phyloP scores from a whole-genome alignment of 768 basidiomycete genomes.

The Suillus placidus region DNA sequence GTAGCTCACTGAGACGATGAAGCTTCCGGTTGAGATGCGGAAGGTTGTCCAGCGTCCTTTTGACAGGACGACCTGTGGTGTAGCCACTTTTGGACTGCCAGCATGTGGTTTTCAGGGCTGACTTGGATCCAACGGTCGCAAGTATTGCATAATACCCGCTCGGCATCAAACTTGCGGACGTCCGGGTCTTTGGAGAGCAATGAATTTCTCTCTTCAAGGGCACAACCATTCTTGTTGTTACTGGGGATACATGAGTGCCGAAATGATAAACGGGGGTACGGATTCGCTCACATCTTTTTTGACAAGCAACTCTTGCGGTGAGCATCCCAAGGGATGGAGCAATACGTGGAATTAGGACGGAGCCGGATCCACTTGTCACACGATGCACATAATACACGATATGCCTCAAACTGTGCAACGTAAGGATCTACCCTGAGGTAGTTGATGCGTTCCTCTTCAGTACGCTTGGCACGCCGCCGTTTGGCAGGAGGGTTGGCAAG shows the following conservation, averaged over 20 bases:
- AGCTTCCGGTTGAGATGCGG: constrained; percentile 22
- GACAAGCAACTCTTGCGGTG: constrained; percentile 82
- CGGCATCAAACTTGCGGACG: constrained; percentile 75
- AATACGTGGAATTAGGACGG: constrained; percentile 85
- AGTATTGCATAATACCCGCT: constrained; percentile 67
- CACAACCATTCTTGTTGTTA: constrained; percentile 54
- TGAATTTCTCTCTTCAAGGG: constrained; percentile 61
- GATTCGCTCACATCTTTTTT: constrained; percentile 64
- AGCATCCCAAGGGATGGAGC: constrained; percentile 88
- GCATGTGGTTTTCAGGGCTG: constrained; percentile 58
- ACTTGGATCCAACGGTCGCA: constrained; percentile 73
- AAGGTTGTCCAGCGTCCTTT: constrained; percentile 28
- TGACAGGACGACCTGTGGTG: constrained; percentile 62
- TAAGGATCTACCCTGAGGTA: constrained; percentile 72
- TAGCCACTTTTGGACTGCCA: constrained; percentile 67
- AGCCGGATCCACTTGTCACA: constrained; percentile 88
- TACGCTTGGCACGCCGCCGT: constrained; percentile 72
- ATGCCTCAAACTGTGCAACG: constrained; percentile 80
- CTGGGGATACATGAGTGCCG: constrained; percentile 18
- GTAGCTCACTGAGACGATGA: constrained; percentile 18
- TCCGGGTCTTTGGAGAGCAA: constrained; percentile 66
- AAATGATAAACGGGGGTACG: constrained; percentile 9
- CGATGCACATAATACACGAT: constrained; percentile 74
- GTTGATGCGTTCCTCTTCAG: constrained; percentile 76
- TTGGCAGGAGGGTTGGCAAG: constrained; percentile 56